Base-by-base conservation (phyloP, 345 rosid species). In the Hibiscus mutabilis region DNA sequence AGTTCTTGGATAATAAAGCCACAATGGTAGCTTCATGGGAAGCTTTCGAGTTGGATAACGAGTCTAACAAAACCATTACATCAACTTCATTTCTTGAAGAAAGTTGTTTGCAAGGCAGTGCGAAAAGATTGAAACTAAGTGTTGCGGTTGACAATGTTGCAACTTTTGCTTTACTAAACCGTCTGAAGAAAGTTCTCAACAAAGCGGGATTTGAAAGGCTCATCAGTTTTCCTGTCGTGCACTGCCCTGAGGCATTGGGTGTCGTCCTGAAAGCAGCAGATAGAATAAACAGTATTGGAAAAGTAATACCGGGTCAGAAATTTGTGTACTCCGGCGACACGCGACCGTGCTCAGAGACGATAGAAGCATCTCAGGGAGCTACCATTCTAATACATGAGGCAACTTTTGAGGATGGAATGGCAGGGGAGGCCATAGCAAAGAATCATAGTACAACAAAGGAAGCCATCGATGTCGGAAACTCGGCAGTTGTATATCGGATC, bases 401-500 rank as follows among this genome's bases (percentile, higher is more conserved):
- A 0, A 94, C 98, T 3, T 94, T 94, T 73, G 98, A 94, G 83
- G 97, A 91, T 72, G 88, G 81, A 3, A 75, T 94, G 93, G 78
- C 82, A 79, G 97, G 92, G 16, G 97, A 94, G 78, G 98, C 98
- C 6, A 74, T 91, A 49, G 93, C 92, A 0, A 88, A 77, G 71
- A 94, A 94, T 86, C 98, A 94, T 83, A 91, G 98, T 89, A 94
- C 98, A 6, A 91, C 97, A 1, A 84, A 84, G 82, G 98, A 94
- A 86, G 97, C 98, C 16, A 84, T 94, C 11, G 93, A 87, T 53
- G 80, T 87, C 3, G 96, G 98, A 16, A 75, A 85, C 9, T 68
- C 86, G 0, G 96, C 95, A 0, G 91, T 84, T 12, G 97, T 75
- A 16, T 91, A 94, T 73, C 84, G 93, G 1, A 82, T 94, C 55